Base-by-base conservation (phyloP, 352 stramenopile species). In the Peronospora farinosa region DNA sequence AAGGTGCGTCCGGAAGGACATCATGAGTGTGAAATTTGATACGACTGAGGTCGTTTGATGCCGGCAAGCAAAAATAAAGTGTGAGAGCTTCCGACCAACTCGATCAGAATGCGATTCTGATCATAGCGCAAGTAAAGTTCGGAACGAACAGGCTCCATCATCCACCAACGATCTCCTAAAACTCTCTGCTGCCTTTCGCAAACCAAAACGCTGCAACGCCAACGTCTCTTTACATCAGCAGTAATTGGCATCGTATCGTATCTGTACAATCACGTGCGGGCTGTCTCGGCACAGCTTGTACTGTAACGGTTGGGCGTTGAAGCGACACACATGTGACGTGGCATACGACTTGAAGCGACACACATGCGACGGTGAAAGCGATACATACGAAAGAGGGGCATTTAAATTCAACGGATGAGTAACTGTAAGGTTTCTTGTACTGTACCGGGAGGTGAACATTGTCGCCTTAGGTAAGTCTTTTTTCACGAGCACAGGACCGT, bases 271-370 rank as follows among this genome's bases (percentile, higher is more conserved):
- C 5, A 7, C 23, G 23, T 27, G 23, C 23, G 23, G 23, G 23
- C 23, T 27, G 23, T 23, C 21, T 23, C 21, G 21, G 21, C 21
- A 23, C 21, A 27, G 23, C 23, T 27, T 5, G 2, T 4, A 27
- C 19, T 23, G n/a, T n/a, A 21, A 17, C 35, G n/a, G 25, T 7
- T 7, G 32, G 13, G 36, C 23, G 9, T 4, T 40, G 16, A 12
- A 28, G 46, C 23, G 33, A 33, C 40, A 51, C 19, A 31, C 28
- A 30, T 62, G 54, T 62, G 47, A 62, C 54, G 47, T 62, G 47
- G 54, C 54, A 47, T 51, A 50, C 38, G 51, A 60, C 43, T 27
- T 27, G 23, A 27, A 27, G 23, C 23, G 23, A 27, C 23, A 27
- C 23, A 37, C n/a, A 21, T 13, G 31, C 44, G 50, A 55, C 59